phyloP scores from a whole-genome alignment of 140 eudicot species.

The Stevia rebaudiana region DNA sequence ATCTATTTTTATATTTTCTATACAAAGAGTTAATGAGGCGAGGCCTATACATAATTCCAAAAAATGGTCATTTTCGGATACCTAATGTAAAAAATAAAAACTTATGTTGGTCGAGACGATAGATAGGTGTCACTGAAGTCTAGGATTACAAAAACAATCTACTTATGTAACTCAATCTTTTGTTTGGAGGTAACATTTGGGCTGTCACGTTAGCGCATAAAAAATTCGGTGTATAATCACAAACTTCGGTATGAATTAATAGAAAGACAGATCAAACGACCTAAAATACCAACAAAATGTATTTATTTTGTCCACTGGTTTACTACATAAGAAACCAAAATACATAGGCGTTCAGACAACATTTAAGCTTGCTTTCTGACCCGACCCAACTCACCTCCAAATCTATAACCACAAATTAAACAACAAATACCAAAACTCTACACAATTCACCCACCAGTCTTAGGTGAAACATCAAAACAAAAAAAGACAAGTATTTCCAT shows the following conservation, averaged over 20 bases:
- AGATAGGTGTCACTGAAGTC: too few species aligned
- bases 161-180: too few species aligned
- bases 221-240: background rate
- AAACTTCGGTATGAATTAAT: too few species aligned
- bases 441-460: slow-evolving; percentile 27
- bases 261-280: background rate
- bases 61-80: too few species aligned
- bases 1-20: too few species aligned
- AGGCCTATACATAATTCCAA: too few species aligned
- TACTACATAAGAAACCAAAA: slow-evolving; percentile 22
- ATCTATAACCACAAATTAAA: slow-evolving; percentile 30
- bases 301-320: slow-evolving; percentile 20
- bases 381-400: slow-evolving; percentile 5
- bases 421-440: slow-evolving; percentile 36
- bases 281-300: slow-evolving; percentile 5
- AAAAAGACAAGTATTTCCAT: slow-evolving; percentile 27
- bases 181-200: too few species aligned
- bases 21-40: too few species aligned
- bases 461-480: background rate
- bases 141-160: too few species aligned
- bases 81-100: too few species aligned
- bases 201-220: too few species aligned
- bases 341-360: slow-evolving; percentile 15
- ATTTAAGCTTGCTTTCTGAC: slow-evolving; percentile 24
- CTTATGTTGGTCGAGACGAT: too few species aligned